Evolutionary conservation across 163 green algal species (phyloP).

Genomic region (Chloroidium sp.): DNA sequence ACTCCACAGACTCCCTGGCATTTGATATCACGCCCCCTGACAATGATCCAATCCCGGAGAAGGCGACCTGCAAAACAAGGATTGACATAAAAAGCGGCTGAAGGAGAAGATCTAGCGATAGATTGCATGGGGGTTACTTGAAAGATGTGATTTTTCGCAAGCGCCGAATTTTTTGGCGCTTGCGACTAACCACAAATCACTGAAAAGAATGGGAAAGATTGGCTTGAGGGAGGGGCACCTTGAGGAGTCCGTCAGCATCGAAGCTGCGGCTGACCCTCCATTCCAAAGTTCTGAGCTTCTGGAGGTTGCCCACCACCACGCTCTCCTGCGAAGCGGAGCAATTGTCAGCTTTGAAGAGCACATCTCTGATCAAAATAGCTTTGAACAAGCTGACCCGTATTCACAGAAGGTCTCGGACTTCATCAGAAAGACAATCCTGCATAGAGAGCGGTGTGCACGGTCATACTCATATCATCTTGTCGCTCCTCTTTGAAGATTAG

Average conservation of each 20-base stretch:
- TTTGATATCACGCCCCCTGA: slow-evolving; percentile 2
- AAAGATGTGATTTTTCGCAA: not conserved
- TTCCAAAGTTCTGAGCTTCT: slow-evolving; percentile 23
- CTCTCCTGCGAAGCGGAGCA: slow-evolving; percentile 41
- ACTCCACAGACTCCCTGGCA: not conserved
- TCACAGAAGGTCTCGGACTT: not conserved
- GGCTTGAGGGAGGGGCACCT: slow-evolving; percentile 4
- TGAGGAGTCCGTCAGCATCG: slow-evolving; percentile 28
- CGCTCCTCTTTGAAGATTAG: not conserved
- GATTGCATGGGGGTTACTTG: not conserved
- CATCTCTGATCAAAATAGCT: not conserved
- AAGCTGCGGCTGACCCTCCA: slow-evolving; percentile 22
- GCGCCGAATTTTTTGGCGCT: not conserved
- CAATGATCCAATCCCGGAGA: slow-evolving; percentile 19
- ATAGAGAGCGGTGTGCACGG: not conserved
- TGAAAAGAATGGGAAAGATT: not conserved
- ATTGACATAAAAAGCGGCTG: not conserved
- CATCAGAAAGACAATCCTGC: not conserved
- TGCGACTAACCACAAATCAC: not conserved
- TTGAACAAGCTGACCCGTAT: not conserved
- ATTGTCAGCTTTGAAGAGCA: slow-evolving; percentile 20
- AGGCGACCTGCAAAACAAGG: slow-evolving; percentile 16
- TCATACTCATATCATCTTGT: not conserved
- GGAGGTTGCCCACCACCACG: slow-evolving; percentile 36
- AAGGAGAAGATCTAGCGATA: not conserved